phyloP scores from a whole-genome alignment of 495 filamentous ascomycete genomes.

The Podospora fimiseda region DNA sequence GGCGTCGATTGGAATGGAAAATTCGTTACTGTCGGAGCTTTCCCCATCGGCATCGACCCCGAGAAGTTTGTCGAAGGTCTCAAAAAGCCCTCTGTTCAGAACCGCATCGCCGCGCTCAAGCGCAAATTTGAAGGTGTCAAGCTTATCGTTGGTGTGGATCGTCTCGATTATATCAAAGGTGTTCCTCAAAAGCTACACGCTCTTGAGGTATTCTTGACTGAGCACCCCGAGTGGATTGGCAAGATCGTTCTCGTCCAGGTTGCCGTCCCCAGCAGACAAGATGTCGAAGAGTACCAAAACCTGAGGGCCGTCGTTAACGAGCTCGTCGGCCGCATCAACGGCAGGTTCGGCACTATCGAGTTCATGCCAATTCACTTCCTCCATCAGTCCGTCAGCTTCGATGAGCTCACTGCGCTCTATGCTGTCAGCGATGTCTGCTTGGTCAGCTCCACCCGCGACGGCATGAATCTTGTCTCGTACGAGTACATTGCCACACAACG shows the following conservation, averaged over 20 bases:
- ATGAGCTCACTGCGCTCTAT: conserved; percentile 89
- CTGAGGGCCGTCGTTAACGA: conserved; percentile 84
- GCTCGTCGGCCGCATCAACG: conserved; percentile 86
- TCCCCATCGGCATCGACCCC: conserved; percentile 92
- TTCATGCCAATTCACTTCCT: conserved; percentile 93
- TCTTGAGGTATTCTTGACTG: conserved; percentile 81
- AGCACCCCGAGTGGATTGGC: conserved; percentile 86
- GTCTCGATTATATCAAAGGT: conserved; percentile 93
- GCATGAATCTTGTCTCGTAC: conserved; percentile 95
- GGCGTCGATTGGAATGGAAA: conserved; percentile 72
- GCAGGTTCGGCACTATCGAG: conserved; percentile 85
- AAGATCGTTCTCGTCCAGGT: conserved; percentile 92
- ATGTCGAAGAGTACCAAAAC: conserved; percentile 96
- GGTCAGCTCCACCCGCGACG: conserved; percentile 85
- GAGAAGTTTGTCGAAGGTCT: conserved; percentile 89
- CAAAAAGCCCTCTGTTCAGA: conserved; percentile 69
- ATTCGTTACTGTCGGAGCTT: conserved; percentile 69
- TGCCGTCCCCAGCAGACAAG: conserved; percentile 82
- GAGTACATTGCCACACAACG: conserved; percentile 91
- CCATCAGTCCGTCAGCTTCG: conserved; percentile 81
- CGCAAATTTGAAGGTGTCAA: conserved; percentile 81
- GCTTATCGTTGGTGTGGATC: conserved; percentile 87
- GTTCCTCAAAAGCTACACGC: conserved; percentile 92
- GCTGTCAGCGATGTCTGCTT: conserved; percentile 85
- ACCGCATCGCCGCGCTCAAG: conserved; percentile 68